These are phyloP conservation scores for Trametes pubescens DNA, from an alignment of 1,284 basidiomycete species.

Conservation along the genomic window DNA sequence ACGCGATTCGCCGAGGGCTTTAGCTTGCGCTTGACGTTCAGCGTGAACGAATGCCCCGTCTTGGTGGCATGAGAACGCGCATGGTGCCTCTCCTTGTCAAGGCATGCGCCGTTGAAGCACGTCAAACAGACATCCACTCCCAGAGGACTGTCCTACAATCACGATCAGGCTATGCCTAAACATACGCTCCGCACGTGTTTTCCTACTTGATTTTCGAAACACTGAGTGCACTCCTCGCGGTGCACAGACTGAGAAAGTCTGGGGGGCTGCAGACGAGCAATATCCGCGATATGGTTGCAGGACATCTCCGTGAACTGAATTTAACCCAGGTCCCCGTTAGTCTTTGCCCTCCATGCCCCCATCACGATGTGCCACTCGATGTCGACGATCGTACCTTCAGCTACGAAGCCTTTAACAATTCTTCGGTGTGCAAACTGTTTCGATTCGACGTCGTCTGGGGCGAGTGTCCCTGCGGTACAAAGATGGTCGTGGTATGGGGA, in stretches of 20 bases:
- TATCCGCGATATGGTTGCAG: slow-evolving; percentile 46
- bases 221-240: slow-evolving; percentile 93
- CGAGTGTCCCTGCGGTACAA: background rate
- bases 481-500: slow-evolving; percentile 3
- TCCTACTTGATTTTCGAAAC: slow-evolving; percentile 91
- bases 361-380: slow-evolving; percentile 13
- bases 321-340: slow-evolving; percentile 3
- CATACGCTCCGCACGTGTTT: background rate
- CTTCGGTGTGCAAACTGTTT: background rate
- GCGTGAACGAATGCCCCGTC: slow-evolving; percentile 78
- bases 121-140: slow-evolving; percentile 92
- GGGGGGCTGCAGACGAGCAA: slow-evolving; percentile 51
- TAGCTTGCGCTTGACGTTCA: slow-evolving; percentile 83
- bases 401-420: background rate
- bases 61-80: slow-evolving; percentile 76
- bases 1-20: slow-evolving; percentile 78
- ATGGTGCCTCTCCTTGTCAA: slow-evolving; percentile 70
- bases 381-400: slow-evolving; percentile 25
- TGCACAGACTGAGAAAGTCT: slow-evolving; percentile 68
- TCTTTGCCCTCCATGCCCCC: background rate
- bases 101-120: slow-evolving; percentile 95
- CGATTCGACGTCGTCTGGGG: background rate
- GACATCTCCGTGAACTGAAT: slow-evolving; percentile 18
- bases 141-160: slow-evolving; percentile 66
- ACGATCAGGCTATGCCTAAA: slow-evolving; percentile 6